phyloP scores from a whole-genome alignment of 306 rosid species.

The Carpinus viminea region DNA sequence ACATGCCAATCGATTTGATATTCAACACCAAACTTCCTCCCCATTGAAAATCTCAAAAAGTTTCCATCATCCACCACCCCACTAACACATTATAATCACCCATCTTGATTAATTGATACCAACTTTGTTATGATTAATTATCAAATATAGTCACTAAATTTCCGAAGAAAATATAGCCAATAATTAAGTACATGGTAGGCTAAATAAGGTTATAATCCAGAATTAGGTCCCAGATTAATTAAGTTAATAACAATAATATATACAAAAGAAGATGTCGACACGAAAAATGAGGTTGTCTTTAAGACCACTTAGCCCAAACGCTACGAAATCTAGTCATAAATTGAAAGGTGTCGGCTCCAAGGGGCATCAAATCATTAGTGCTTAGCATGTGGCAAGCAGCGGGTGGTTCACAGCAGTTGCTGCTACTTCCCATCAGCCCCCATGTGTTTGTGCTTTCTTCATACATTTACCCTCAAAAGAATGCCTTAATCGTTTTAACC shows the following conservation, averaged over 20 bases:
- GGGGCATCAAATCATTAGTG: slow-evolving; percentile 46
- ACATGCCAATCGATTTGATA: slow-evolving; percentile 27
- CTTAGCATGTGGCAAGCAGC: slow-evolving; percentile 39
- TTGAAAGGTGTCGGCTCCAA: slow-evolving; percentile 35
- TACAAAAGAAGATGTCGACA: slow-evolving; percentile 16
- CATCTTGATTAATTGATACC: not conserved
- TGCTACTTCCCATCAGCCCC: slow-evolving; percentile 31
- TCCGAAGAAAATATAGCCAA: not conserved
- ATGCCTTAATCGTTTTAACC: slow-evolving; percentile 6
- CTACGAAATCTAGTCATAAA: slow-evolving; percentile 40
- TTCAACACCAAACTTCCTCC: slow-evolving; percentile 22
- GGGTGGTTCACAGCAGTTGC: slow-evolving; percentile 33
- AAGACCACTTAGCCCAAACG: slow-evolving; percentile 36
- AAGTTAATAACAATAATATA: not conserved
- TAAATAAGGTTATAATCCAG: not conserved
- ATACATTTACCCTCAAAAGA: slow-evolving; percentile 29
- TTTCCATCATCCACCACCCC: slow-evolving; percentile 21
- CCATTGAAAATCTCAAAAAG: not conserved
- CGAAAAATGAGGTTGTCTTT: not conserved
- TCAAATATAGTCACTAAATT: not conserved
- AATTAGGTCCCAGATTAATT: not conserved
- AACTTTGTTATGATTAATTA: not conserved
- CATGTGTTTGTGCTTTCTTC: slow-evolving; percentile 41
- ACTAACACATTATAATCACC: not conserved
- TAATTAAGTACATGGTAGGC: not conserved